Conservation (phyloP, 2,329 filamentous ascomycete species). For the Magnaporthiopsis poae region DNA sequence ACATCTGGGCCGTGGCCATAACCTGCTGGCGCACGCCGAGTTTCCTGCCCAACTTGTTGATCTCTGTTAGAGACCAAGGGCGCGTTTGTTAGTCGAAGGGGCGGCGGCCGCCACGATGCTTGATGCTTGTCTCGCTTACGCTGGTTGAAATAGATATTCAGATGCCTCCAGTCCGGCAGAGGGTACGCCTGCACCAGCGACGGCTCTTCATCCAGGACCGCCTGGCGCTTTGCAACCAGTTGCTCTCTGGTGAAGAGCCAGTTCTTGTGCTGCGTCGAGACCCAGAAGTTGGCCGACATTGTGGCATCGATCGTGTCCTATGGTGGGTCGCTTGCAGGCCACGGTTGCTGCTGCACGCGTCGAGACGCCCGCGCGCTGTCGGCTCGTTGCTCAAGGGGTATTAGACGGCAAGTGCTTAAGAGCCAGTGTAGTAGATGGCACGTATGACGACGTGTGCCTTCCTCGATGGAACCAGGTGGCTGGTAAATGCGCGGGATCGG, state of each 20-base stretch:
- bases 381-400: neutral
- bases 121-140: slow-evolving; percentile 44
- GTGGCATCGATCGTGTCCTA: slow-evolving; percentile 3
- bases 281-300: slow-evolving; percentile 96
- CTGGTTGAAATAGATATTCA: slow-evolving; percentile 87
- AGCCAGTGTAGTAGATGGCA: neutral
- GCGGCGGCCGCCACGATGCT: neutral
- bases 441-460: neutral
- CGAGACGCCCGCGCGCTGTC: neutral
- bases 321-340: too few species aligned
- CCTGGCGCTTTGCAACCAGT: slow-evolving; percentile 63
- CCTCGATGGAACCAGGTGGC: neutral
- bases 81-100: neutral
- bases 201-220: slow-evolving; percentile 67
- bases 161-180: slow-evolving; percentile 67
- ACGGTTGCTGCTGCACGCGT: neutral
- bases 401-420: too few species aligned
- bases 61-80: slow-evolving; percentile 39
- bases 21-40: slow-evolving; percentile 81
- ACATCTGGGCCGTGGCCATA: slow-evolving; percentile 86
- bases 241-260: slow-evolving; percentile 86
- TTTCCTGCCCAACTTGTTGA: slow-evolving; percentile 73
- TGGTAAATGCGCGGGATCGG: neutral
- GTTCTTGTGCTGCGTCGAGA: slow-evolving; percentile 77
- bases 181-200: slow-evolving; percentile 68